Percentiles rank a stretch among this genome's conserved stretches.
Conservation (phyloP, 805 yeast species). For the Hanseniaspora lachancei region DNA sequence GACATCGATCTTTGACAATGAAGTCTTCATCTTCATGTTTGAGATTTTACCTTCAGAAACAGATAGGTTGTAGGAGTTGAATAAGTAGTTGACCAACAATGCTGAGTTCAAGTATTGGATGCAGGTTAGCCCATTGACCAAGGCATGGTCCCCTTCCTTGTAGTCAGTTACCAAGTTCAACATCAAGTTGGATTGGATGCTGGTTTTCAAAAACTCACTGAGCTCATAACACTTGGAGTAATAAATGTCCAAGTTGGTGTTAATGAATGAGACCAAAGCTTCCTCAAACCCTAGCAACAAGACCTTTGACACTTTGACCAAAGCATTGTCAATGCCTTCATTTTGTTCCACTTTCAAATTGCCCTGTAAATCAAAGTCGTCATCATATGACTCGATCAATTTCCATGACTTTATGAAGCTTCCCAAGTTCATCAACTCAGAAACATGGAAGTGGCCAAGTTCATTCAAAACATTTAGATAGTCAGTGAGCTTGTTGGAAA, state of each 20-base stretch:
- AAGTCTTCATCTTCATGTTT: constrained; percentile 12
- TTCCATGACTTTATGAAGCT: neutral
- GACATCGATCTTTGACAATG: constrained; percentile 11
- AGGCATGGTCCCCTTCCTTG: constrained; percentile 1
- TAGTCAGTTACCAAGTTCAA: constrained; percentile 9
- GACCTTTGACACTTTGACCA: constrained; percentile 1
- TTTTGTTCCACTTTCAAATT: constrained; percentile 44
- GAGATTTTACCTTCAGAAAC: constrained; percentile 8
- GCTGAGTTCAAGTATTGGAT: constrained; percentile 8
- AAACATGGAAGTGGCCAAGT: neutral
- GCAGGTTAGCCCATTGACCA: constrained; percentile 12
- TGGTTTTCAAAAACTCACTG: constrained; percentile 18
- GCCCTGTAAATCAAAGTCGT: constrained; percentile 7
- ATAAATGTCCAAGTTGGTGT: constrained; percentile 69
- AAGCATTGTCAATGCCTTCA: constrained; percentile 35
- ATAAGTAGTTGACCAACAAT: neutral
- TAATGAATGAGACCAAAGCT: constrained; percentile 77
- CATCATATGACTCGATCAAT: constrained; percentile 2
- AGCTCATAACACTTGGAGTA: constrained; percentile 52
- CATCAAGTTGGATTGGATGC: constrained; percentile 1
- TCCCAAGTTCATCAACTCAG: neutral
- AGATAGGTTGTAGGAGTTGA: constrained; percentile 10
- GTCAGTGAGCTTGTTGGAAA: constrained; percentile 60
- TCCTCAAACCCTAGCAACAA: constrained; percentile 75
- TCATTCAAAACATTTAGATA: constrained; percentile 30